These are phyloP conservation scores for Ramicandelaber brevisporus DNA, from an alignment of 192 early-diverging fungal species.

Conservation along the genomic window DNA sequence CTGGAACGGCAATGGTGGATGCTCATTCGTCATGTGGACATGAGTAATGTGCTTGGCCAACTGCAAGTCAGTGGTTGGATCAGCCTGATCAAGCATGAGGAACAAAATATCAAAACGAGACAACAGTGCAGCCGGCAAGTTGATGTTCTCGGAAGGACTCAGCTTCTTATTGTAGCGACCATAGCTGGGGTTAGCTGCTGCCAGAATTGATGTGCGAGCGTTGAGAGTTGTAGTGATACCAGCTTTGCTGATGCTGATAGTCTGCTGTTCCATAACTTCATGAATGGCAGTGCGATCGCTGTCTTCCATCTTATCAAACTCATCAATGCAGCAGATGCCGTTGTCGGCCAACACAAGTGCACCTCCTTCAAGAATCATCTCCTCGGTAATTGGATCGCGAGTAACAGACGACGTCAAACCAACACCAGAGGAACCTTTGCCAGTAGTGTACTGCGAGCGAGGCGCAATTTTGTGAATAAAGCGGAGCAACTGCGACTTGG, in stretches of 20 bases:
- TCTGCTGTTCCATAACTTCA: slow-evolving; percentile 99
- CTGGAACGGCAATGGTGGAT: slow-evolving; percentile 32
- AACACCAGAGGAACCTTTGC: slow-evolving; percentile 81
- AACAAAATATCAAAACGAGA: slow-evolving; percentile 85
- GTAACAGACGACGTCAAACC: slow-evolving; percentile 88
- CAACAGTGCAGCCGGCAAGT: slow-evolving; percentile 80
- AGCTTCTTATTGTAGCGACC: slow-evolving; percentile 80
- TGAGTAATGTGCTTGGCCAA: slow-evolving; percentile 80
- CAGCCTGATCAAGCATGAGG: slow-evolving; percentile 69
- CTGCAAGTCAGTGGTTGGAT: slow-evolving; percentile 41
- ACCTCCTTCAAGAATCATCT: slow-evolving; percentile 94
- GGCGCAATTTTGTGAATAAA: slow-evolving; percentile 85
- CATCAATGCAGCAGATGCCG: slow-evolving; percentile 96
- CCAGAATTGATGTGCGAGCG: slow-evolving; percentile 81
- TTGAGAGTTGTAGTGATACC: slow-evolving; percentile 95
- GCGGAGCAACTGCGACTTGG: slow-evolving; percentile 91
- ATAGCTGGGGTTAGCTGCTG: slow-evolving; percentile 91
- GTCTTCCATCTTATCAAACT: slow-evolving; percentile 99
- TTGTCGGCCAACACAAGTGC: slow-evolving; percentile 93
- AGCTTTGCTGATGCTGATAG: slow-evolving; percentile 90
- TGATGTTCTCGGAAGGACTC: slow-evolving; percentile 86
- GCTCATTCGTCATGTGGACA: slow-evolving; percentile 67
- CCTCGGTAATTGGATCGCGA: slow-evolving; percentile 77
- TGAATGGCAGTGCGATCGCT: slow-evolving; percentile 88
- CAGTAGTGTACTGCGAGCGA: slow-evolving; percentile 90